phyloP scores from a whole-genome alignment of 352 stramenopile species.

The Detonula confervacea region DNA sequence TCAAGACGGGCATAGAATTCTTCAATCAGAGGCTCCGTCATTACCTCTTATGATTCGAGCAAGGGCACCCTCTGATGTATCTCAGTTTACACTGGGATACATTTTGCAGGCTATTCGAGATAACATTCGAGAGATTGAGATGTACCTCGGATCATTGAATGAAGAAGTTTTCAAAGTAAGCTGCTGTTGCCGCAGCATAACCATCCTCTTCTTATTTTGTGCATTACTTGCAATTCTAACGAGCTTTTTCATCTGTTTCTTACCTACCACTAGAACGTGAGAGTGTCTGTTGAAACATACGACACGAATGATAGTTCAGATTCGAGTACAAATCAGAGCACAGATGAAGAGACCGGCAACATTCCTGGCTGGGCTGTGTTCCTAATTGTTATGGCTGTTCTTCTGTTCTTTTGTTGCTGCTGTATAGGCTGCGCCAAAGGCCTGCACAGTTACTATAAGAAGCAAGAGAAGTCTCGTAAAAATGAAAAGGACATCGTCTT shows the following conservation, averaged over 20 bases:
- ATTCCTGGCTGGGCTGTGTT: slow-evolving; percentile 19
- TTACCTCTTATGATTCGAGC: not conserved
- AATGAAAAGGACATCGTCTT: no score
- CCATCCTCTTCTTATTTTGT: no score
- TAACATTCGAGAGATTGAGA: slow-evolving; percentile 13
- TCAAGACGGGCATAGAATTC: not conserved
- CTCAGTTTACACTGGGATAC: slow-evolving; percentile 1
- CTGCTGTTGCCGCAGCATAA: no score
- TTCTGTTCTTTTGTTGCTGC: no score
- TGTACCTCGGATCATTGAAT: not conserved
- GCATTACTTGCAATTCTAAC: slow-evolving; percentile 6
- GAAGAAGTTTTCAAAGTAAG: slow-evolving; percentile 10
- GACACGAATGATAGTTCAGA: not conserved
- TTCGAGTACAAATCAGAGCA: not conserved
- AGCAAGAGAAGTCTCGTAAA: no score
- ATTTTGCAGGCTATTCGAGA: slow-evolving; percentile 17
- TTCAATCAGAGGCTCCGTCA: not conserved
- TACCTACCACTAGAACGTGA: not conserved
- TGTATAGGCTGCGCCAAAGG: no score
- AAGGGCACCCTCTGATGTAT: not conserved
- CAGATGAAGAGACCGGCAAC: not conserved
- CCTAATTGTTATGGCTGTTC: no score
- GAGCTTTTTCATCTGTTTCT: not conserved
- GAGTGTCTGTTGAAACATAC: slow-evolving; percentile 2
- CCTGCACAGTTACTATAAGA: no score